Percentiles rank a stretch among this genome's conserved stretches.
These are phyloP conservation scores for Simmondsia chinensis DNA, from an alignment of 148 eudicot genomes.

Conservation along the genomic window DNA sequence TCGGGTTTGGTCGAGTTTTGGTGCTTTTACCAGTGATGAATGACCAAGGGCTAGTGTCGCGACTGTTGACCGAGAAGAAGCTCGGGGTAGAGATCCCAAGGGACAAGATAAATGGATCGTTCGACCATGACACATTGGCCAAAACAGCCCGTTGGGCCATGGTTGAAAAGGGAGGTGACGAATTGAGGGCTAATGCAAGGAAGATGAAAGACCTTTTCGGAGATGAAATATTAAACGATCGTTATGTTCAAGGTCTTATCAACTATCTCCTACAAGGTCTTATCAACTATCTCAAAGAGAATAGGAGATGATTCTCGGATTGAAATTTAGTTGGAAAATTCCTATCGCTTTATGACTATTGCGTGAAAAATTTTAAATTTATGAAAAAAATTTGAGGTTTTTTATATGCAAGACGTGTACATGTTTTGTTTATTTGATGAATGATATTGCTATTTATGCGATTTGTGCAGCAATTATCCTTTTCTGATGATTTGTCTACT, in stretches of 20 bases:
- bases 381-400: too few relatives aligned
- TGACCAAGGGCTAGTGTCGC: conserved; percentile 55
- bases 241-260: conserved; percentile 21
- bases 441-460: too few relatives aligned
- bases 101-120: conserved; percentile 37
- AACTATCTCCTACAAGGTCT: conserved; percentile 20
- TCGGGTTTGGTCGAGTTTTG: conserved; percentile 40
- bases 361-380: too few relatives aligned
- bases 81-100: conserved; percentile 54
- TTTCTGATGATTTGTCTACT: too few relatives aligned
- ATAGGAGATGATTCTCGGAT: too few relatives aligned
- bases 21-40: conserved; percentile 56
- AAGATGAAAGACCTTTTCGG: conserved; percentile 34
- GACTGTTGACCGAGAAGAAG: conserved; percentile 34
- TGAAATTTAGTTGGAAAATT: too few relatives aligned
- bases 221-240: conserved; percentile 9
- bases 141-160: conserved; percentile 29
- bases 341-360: too few relatives aligned
- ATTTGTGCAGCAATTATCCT: too few relatives aligned
- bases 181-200: conserved; percentile 38
- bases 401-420: too few relatives aligned
- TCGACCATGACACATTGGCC: conserved; percentile 34
- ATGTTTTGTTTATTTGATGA: too few relatives aligned
- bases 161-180: conserved; percentile 42
- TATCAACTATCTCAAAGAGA: conserved; percentile 13